phyloP scores from a whole-genome alignment of 768 basidiomycete species.

The Termitomyces sp. region DNA sequence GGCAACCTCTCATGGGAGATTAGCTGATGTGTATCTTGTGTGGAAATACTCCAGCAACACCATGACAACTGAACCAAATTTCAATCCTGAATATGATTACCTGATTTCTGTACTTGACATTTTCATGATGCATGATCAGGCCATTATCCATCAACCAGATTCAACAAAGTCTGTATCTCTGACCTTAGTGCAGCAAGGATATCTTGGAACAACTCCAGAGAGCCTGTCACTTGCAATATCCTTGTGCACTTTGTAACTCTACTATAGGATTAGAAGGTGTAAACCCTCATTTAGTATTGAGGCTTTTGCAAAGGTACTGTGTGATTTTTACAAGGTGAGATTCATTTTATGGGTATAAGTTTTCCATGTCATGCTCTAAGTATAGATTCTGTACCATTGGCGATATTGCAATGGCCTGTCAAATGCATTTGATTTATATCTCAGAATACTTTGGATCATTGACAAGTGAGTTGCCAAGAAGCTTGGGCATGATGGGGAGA shows the following conservation, averaged over 20 bases:
- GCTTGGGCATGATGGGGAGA: neutral
- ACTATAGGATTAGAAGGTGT: neutral
- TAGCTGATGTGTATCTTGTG: too few species aligned
- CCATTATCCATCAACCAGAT: neutral
- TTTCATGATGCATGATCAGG: neutral
- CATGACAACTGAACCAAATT: neutral
- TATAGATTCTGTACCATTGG: neutral
- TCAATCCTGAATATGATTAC: neutral
- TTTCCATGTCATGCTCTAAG: too few species aligned
- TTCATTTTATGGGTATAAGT: too few species aligned
- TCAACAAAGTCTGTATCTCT: neutral
- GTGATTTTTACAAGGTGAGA: neutral
- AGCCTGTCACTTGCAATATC: neutral
- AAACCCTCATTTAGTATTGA: slow-evolving; percentile 20
- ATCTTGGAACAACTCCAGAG: neutral
- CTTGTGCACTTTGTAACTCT: neutral
- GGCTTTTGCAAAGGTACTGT: slow-evolving; percentile 8
- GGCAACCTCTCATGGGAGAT: neutral
- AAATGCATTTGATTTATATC: slow-evolving; percentile 32
- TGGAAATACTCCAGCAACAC: neutral
- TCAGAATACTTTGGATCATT: slow-evolving; percentile 24
- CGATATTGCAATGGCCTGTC: neutral
- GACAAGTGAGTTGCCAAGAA: neutral
- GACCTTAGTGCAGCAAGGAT: neutral
- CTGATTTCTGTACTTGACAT: neutral